Percentiles rank a stretch among this genome's conserved stretches.
These are phyloP conservation scores for Annulohypoxylon maeteangense DNA, from an alignment of 495 filamentous ascomycete species.

Conservation along the genomic window DNA sequence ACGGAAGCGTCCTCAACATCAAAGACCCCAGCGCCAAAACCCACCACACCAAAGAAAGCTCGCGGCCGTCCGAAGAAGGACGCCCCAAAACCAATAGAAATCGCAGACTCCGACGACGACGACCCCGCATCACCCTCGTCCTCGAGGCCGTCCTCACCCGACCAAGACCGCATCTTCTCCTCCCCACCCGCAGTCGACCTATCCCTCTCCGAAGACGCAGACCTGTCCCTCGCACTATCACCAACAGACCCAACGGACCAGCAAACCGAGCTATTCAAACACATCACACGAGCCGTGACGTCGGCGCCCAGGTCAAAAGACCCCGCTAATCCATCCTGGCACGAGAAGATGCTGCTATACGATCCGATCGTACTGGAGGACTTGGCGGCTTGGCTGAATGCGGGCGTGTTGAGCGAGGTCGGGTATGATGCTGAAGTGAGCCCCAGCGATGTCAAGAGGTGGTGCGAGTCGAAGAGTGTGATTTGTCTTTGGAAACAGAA, in stretches of 20 bases:
- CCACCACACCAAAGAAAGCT: constrained; percentile 35
- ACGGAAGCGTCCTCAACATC: constrained; percentile 23
- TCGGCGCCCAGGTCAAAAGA: constrained; percentile 61
- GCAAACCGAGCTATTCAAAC: constrained; percentile 61
- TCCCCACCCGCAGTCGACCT: constrained; percentile 48
- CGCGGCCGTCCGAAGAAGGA: constrained; percentile 21
- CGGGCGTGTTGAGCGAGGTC: constrained; percentile 68
- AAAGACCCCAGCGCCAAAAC: constrained; percentile 29
- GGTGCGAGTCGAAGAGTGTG: constrained; percentile 86
- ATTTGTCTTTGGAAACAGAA: constrained; percentile 73
- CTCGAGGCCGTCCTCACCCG: constrained; percentile 53
- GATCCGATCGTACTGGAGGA: constrained; percentile 93
- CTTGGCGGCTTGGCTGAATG: constrained; percentile 83
- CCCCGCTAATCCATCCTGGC: constrained; percentile 70
- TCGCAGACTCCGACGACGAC: constrained; percentile 65
- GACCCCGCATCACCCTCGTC: constrained; percentile 40
- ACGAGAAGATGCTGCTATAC: constrained; percentile 93
- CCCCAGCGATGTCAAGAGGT: constrained; percentile 71
- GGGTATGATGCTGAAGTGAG: constrained; percentile 74
- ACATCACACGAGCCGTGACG: constrained; percentile 74
- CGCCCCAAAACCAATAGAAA: constrained; percentile 61
- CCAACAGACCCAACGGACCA: constrained; percentile 50
- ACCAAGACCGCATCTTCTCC: constrained; percentile 48
- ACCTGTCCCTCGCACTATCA: constrained; percentile 50
- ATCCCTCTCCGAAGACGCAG: constrained; percentile 54